phyloP scores from a whole-genome alignment of 257 asterid species.

The Solanum stenotomum region DNA sequence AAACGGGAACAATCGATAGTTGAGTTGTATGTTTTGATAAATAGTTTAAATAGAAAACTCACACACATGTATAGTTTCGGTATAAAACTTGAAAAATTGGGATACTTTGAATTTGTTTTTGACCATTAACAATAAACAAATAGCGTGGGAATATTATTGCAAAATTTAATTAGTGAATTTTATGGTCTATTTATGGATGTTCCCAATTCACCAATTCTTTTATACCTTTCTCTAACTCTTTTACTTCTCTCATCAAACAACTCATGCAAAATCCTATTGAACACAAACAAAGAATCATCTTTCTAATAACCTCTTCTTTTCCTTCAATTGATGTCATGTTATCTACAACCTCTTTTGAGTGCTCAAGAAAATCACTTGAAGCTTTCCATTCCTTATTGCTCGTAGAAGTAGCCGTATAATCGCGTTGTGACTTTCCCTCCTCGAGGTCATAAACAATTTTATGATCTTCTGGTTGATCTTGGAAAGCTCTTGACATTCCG shows the following conservation, averaged over 20 bases:
- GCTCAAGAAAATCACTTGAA: slow-evolving; percentile 2
- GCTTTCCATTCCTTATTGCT: slow-evolving; percentile 4
- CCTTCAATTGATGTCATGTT: slow-evolving; percentile 3
- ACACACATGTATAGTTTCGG: neutral
- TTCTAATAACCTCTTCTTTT: neutral
- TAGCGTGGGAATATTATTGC: neutral
- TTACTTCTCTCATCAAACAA: slow-evolving; percentile 21
- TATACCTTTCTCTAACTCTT: slow-evolving; percentile 4
- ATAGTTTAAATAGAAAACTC: too few species aligned
- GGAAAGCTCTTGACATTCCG: neutral
- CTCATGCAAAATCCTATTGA: slow-evolving; percentile 7
- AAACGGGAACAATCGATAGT: too few species aligned
- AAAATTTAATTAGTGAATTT: neutral
- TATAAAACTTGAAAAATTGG: too few species aligned
- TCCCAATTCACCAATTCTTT: slow-evolving; percentile 23
- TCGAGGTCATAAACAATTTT: slow-evolving; percentile 19
- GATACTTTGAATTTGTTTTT: neutral
- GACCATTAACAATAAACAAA: neutral
- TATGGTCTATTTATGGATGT: neutral
- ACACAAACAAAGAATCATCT: slow-evolving; percentile 1
- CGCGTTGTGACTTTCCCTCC: slow-evolving; percentile 11
- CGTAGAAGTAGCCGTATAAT: neutral
- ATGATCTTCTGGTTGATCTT: slow-evolving; percentile 5
- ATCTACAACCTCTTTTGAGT: neutral
- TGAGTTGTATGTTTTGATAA: neutral